Base-by-base conservation (phyloP, 345 rosid genomes). In the Melastoma malabathricum region DNA sequence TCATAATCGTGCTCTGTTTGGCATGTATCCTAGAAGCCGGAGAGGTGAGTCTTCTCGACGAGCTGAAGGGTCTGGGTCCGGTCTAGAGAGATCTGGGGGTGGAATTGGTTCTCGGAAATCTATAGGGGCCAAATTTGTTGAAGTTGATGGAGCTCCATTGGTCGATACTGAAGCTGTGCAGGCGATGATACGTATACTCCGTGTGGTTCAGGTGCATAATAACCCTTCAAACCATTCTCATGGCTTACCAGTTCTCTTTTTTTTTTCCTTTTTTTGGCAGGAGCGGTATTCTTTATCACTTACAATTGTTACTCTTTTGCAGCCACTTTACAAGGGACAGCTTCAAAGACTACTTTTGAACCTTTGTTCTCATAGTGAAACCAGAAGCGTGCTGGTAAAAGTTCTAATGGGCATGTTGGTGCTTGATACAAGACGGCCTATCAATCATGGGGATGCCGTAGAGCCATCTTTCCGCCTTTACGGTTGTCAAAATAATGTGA, bases 1-100 rank as follows among this genome's bases (percentile, higher is more conserved):
- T 68, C 84, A 75, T 56, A 90, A 80, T 60, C 98, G 83, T 56
- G 56, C 81, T 25, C 76, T 84, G 54, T 80, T 86, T 54, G 98
- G 96, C 20, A 86, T 90, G 98, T 83, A 90, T 63, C 85, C 96
- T 57, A 80, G 98, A 58, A 86, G 66, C 69, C 96, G 94, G 43
- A 79, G 98, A 67, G 96, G 89, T 65, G 98, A 86, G 81, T 59
- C 94, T 50, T 84, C 98, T 59, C 77, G 98, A 67, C 82, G 89
- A 56, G 75, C 72, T 62, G 96, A 86, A 70, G 83, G 84, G 53
- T 63, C 70, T 50, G 76, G 86, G 59, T 76, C 81, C 58, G 75
- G 75, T 55, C 67, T 79, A 45, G 86, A 79, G 34, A 73, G 94
- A 68, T 74, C 64, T 46, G 87, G 76, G 23, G 82, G 75, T 50